Evolutionary conservation across 768 basidiomycete genomes (phyloP), one percentile per base, ranked within the genome.

Genomic region (Galerina sulciceps): DNA sequence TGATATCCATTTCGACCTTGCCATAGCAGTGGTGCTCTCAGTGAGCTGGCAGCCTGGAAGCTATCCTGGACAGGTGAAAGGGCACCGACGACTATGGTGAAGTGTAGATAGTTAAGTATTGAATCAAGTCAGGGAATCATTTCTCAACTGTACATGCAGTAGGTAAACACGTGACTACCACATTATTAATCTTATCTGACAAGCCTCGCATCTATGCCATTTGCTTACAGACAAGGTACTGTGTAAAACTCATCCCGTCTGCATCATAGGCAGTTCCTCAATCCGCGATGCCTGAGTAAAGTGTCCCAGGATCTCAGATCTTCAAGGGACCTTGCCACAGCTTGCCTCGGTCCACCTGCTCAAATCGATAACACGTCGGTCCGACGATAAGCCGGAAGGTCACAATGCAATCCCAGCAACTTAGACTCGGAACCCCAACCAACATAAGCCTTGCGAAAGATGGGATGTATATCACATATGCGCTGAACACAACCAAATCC

Each of bases 1-100:
- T 53, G 72, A 73, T 51, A 75, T 77, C 74, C 76, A 75, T 68
- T 70, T 76, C 35, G 75, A 74, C 68, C 70, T 74, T 62, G 70
- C 72, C 77, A 79, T 79, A 51, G 15, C 50, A 42, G 23, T 36
- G 38, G 36, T 23, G 59, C 53, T 23, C 53, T 42, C n/a, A 22
- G 18, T 42, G 53, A 55, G 58, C 52, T 49, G 37, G 53, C 37
- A 31, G 53, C 49, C 59, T 55, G 53, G 35, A 51, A 14, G 47
- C 35, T 51, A 49, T 23, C 48, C 50, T 46, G 46, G 40, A 49
- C 35, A 48, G 43, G 37, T 15, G 46, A 48, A 49, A 60, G 55
- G 45, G 42, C 37, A 48, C 49, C 31, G 48, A 59, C 43, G 52
- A 53, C 22, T 45, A 54, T 53, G 34, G 48, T 34, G 42, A 54